Evolutionary conservation across 345 rosid genomes (phyloP), one percentile per base, ranked within the genome.

Genomic region (Gynandropsis gynandra): DNA sequence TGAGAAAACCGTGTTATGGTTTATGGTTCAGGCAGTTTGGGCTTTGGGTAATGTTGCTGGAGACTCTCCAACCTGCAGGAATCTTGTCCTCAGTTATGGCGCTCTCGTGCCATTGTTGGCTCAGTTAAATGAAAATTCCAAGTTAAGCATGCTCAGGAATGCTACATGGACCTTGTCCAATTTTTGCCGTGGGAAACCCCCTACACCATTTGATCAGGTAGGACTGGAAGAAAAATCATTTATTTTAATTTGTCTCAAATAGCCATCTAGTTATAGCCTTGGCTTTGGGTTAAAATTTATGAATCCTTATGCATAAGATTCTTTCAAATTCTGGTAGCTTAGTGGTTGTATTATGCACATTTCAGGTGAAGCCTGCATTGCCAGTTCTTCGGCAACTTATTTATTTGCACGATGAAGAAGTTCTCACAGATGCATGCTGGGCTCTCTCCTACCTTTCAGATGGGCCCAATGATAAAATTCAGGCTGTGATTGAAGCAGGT

Each of bases 351-450:
- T 15, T 39, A 46, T 10, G 40, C 65, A 54, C 47, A 47, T 59
- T 58, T 52, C 67, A 86, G 95, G 92, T 83, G 59, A 79, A 77
- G 72, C 84, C 92, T 61, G 96, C 96, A 4, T 58, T 87, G 59
- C 80, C 93, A 16, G 59, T 78, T 72, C 84, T 87, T 34, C 81
- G 73, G 62, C 79, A 79, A 50, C 96, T 87, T 48, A 79, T 87
- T 32, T 69, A 74, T 65, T 65, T 75, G 47, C 71, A 72, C 59
- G 95, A 87, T 69, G 95, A 87, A 64, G 95, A 87, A 77, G 92
- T 87, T 60, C 65, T 87, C 40, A 80, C 95, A 16, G 92, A 87
- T 80, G 92, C 89, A 17, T 83, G 95, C 64, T 86, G 95, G 95
- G 95, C 88, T 40, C 72, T 67, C 19, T 67, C 72, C 18, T 67